Base-by-base conservation (phyloP, 2,329 filamentous ascomycete genomes). In the Purpureocillium takamizusanense region DNA sequence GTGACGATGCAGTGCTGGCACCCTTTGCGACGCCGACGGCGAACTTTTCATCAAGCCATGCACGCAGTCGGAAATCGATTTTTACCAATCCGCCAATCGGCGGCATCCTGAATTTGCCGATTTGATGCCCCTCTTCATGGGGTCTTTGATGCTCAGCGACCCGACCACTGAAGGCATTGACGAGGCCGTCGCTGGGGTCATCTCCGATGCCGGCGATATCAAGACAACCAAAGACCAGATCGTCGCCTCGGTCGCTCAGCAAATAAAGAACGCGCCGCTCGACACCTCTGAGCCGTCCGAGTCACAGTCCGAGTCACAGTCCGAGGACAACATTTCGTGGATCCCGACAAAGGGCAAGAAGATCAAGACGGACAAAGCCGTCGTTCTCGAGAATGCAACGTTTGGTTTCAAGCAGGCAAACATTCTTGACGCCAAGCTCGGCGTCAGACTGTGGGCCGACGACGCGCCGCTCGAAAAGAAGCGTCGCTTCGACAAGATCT, bases 31-130 rank as follows among this genome's bases (percentile, higher is more conserved):
- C 54, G 70, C 75, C 39, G 79, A 86, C 38, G 92, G 92, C 56
- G 78, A 83, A 46, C 70, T 97, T 27, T 85, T 98, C 57, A 86
- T 95, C 56, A 98, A 98, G 63, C 92, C 92, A 14, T 97, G 90
- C 61, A 94, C 86, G 1, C 66, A 78, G 45, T 72, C 80, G 46
- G 92, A 98, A 65, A 78, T 97, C 51, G 73, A 79, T 33, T 98
- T 98, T 61, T 98, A 98, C 69, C 78, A 95, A 57, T 76, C 78
- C 30, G 81, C 80, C 21, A 60, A 62, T 37, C 62, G 74, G 27
- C 63, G 72, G 16, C 83, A 94, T 55, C 76, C 79, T 23, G 77
- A 81, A 2, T 86, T 97, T 52, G 75, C 80, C 36, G 75, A 81
- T 17, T 76, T 90, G 51, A 90, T 97, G 71, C 90, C 92, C 33